Evolutionary conservation across 352 stramenopile species (phyloP), one percentile per base, ranked within the genome.

Genomic region (Lagenidium giganteum): DNA sequence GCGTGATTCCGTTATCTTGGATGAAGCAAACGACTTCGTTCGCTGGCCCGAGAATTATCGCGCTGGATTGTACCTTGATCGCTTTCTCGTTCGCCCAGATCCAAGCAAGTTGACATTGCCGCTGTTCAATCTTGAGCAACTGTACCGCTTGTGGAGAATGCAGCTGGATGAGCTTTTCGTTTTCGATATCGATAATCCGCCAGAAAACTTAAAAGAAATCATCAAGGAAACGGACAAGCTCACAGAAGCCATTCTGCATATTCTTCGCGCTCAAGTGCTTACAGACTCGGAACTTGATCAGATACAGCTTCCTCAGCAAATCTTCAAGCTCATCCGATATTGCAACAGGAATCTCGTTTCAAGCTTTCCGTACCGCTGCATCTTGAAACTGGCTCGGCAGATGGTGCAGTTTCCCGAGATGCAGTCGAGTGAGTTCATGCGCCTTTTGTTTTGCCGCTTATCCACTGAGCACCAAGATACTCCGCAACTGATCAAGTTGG

Each of bases 321-420:
- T 92, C 22, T 56, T 92, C 25, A 82, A 82, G 36, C 70, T 89
- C 1, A 52, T 85, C n/a, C 76, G 76, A 0, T 51, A 87, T 26
- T 92, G 73, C 56, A 88, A 92, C 57, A 64, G 75, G 38, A 47
- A 83, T 22, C 49, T 78, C 12, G 67, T 92, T n/a, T 70, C 65
- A 21, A 72, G 61, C 17, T 92, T 92, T 30, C 67, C 76, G 35
- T 92, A 89, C 34, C 69, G 65, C 17, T 89, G 73, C 16, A 54
- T 77, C 12, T 47, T 92, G 21, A 64, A 68, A 13, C 57, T 92
- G 25, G 79, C 76, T 24, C 62, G 76, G 3, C 76, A 58, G 11
- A 56, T 92, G 18, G 67, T 81, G 22, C 74, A 81, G 25, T 92
- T 87, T 39, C 57, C 67, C 2, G 52, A 83, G 23, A 74, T 92